Evolutionary conservation across 108 stramenopile genomes (phyloP).

Genomic region (Nitzschia sp.): DNA sequence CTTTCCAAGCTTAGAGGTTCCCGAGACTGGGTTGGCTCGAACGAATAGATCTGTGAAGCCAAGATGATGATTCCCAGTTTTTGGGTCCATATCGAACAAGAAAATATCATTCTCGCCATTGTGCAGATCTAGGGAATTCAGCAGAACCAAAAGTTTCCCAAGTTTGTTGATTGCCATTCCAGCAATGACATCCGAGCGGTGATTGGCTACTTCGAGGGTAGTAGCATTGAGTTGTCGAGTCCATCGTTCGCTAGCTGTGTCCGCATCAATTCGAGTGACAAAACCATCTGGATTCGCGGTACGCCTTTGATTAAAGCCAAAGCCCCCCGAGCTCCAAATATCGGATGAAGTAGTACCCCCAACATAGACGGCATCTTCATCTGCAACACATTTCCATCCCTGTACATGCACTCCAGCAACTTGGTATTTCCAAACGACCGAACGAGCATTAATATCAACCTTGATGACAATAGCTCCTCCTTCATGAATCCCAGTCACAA

Average conservation of each 20-base stretch:
- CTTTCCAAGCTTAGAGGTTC: background rate
- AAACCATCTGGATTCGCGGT: constrained; percentile 12
- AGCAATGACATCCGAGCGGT: constrained; percentile 11
- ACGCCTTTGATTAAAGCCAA: background rate
- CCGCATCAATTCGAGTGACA: constrained; percentile 1
- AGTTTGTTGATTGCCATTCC: constrained; percentile 7
- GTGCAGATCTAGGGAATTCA: constrained; percentile 16
- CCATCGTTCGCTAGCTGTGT: background rate
- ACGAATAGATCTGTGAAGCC: background rate
- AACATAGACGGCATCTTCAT: constrained; percentile 12
- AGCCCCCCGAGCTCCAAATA: background rate
- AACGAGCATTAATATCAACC: background rate
- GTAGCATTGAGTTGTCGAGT: constrained; percentile 5
- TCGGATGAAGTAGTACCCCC: constrained; percentile 13
- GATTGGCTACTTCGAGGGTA: constrained; percentile 1
- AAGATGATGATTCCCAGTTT: constrained; percentile 1
- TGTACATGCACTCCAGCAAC: background rate
- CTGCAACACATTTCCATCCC: constrained; percentile 9
- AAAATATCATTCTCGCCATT: constrained; percentile 13
- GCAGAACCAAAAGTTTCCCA: constrained; percentile 2
- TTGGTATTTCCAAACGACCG: constrained; percentile 2
- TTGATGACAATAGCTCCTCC: constrained; percentile 13
- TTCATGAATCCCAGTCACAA: constrained; percentile 9
- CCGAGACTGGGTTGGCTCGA: background rate
- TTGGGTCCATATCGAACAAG: constrained; percentile 7